Percentiles rank a stretch among this genome's conserved stretches.
Conservation (phyloP, 345 rosid species). For the Psidium friedrichsthalianum region DNA sequence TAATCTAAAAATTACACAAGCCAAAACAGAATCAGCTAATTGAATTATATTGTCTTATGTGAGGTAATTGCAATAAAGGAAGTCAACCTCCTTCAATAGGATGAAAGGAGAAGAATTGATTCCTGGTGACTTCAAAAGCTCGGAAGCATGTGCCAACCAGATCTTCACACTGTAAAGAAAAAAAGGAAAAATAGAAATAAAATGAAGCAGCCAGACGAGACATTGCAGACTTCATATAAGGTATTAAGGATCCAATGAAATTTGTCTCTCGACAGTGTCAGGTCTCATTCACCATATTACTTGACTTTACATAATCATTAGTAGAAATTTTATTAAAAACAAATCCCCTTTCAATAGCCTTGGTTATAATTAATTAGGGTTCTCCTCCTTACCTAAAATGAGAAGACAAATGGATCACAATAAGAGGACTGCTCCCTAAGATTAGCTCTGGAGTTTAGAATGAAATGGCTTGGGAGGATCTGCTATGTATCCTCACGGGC, state of each 20-base stretch:
- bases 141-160: constrained; percentile 48
- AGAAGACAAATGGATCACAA: background rate
- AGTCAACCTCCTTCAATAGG: constrained; percentile 44
- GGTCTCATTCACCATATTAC: background rate
- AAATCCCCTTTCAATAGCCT: background rate
- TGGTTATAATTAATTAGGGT: background rate
- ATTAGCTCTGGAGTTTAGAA: background rate
- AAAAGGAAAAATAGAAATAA: constrained; percentile 1
- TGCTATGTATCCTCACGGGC: background rate
- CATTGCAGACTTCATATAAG: background rate
- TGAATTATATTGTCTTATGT: background rate
- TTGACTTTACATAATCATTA: background rate
- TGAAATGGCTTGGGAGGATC: background rate
- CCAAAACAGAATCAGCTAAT: constrained; percentile 1
- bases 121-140: constrained; percentile 38
- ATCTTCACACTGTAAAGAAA: constrained; percentile 58
- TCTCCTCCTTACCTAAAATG: background rate
- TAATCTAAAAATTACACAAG: constrained; percentile 26
- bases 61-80: background rate
- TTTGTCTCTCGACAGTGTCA: background rate
- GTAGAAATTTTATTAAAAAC: background rate
- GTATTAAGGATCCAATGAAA: background rate
- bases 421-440: background rate
- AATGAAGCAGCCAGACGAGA: background rate
- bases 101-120: constrained; percentile 34